Base-by-base conservation (phyloP, 2,329 filamentous ascomycete species). In the Trichoderma guizhouense region DNA sequence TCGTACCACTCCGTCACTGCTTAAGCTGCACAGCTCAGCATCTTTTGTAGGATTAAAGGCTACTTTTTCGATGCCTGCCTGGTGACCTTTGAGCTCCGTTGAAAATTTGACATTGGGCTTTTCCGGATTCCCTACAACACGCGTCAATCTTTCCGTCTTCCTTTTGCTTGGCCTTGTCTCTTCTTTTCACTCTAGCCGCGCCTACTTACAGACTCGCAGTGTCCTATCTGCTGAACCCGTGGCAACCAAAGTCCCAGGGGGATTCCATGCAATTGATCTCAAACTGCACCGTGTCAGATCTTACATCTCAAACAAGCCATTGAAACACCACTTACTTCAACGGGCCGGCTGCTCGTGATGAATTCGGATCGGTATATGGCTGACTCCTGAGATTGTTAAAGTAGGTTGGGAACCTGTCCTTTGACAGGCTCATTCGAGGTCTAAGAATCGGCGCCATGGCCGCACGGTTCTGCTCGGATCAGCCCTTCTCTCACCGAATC, bases 231-330 rank as follows among this genome's bases (percentile, higher is more conserved):
- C 84, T 7, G 91, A 88, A 3, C 94, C 94, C 0, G 95, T 97
- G 0, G 95, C 95, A 73, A 98, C 90, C 72, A 96, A 85, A 9
- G 89, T 92, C 39, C 95, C 94, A 0, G 93, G 85, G 0, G 95
- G 93, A 75, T 95, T 97, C 95, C 95, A 98, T 51, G 93, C 91
- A 75, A 98, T 91, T 2, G 92, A 91, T 53, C 93, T 90, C 71
- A 97, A 86, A 74, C 91, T 94, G 39, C 55, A 30, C 21, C 39
- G 57, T 77, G 70, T 77, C 75, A 58, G 51, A 28, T 18, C 55
- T 58, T 60, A 28, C 36, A 15, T 57, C 63, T 18, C n/a, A 36
- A 53, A 39, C 32, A 39, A 18, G 7, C 32, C 14, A 21, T 34
- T 32, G 5, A 34, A 21, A 51, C 7, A 55, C 61, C 72, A 82